These are phyloP conservation scores for Arachnomyces sp. DNA, from an alignment of 2,329 filamentous ascomycete species.

Conservation along the genomic window DNA sequence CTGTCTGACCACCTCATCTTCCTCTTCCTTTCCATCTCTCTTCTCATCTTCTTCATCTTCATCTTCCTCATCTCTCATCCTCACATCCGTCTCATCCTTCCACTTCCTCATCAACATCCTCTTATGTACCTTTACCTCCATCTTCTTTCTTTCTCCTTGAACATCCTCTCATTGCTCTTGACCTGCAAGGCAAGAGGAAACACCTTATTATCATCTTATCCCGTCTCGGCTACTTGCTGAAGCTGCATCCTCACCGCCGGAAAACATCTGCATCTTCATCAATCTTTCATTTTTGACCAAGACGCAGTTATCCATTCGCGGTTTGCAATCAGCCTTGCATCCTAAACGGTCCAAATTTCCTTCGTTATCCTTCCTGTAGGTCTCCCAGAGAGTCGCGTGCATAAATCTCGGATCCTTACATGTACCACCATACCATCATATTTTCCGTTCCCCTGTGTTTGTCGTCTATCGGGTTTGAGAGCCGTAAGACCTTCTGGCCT, in stretches of 20 bases:
- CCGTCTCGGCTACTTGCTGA: background rate
- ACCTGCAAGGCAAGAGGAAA: background rate
- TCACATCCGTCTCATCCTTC: slow-evolving; percentile 10
- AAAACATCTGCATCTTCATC: background rate
- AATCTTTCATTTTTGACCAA: background rate
- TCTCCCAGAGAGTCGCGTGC: too few relatives aligned
- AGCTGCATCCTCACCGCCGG: background rate
- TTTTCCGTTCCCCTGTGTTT: too few relatives aligned
- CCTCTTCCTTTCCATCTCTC: slow-evolving; percentile 4
- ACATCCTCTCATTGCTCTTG: background rate
- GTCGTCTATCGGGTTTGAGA: too few relatives aligned
- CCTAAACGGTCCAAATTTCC: too few relatives aligned
- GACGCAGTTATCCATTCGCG: too few relatives aligned
- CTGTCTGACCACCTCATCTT: background rate
- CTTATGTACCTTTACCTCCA: slow-evolving; percentile 13
- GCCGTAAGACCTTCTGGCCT: too few relatives aligned
- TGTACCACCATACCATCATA: too few relatives aligned
- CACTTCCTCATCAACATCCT: slow-evolving; percentile 9
- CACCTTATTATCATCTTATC: background rate
- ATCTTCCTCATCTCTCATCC: slow-evolving; percentile 3
- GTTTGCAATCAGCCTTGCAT: too few relatives aligned
- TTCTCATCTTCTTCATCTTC: background rate
- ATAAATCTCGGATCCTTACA: too few relatives aligned
- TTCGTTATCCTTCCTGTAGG: too few relatives aligned
- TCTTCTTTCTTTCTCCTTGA: slow-evolving; percentile 6